A percentile compares a stretch with the other conserved stretches of the same genome.
Evolutionary conservation across 1,284 basidiomycete species (phyloP).

Genomic region (Sutorius eximius): DNA sequence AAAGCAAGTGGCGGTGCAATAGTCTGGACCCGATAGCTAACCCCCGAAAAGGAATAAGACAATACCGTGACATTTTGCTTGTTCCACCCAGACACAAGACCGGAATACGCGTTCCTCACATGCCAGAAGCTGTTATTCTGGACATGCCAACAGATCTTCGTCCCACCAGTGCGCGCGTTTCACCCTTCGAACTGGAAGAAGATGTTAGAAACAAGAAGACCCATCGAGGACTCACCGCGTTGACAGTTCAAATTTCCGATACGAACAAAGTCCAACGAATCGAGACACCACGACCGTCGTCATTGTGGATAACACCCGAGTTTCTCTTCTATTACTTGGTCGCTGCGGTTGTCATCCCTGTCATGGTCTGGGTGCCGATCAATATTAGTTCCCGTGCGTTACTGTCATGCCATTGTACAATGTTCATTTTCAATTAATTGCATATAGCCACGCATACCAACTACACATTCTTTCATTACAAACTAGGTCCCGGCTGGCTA

Average conservation of each 20-base stretch:
- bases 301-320: conserved; percentile 81
- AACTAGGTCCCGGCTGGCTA: conserved; percentile 70
- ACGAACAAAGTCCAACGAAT: conserved; percentile 30
- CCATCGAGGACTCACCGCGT: conserved; percentile 37
- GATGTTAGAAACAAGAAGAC: conserved; percentile 1
- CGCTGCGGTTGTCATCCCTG: conserved; percentile 63
- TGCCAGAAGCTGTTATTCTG: conserved; percentile 29
- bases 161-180: background rate
- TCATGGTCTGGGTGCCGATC: conserved; percentile 82
- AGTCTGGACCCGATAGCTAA: background rate
- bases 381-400: conserved; percentile 73
- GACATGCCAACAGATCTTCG: conserved; percentile 37
- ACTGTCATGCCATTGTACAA: background rate
- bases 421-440: conserved; percentile 3
- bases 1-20: conserved; percentile 21
- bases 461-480: conserved; percentile 58
- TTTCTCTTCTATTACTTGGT: conserved; percentile 78
- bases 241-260: conserved; percentile 52
- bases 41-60: conserved; percentile 9
- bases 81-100: background rate
- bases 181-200: conserved; percentile 20
- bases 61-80: too few species aligned
- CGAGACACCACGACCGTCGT: conserved; percentile 33
- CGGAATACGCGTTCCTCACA: conserved; percentile 1
- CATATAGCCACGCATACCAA: conserved; percentile 71